Conservation (phyloP, 257 asterid genomes). For the Nicotiana obtusifolia region DNA sequence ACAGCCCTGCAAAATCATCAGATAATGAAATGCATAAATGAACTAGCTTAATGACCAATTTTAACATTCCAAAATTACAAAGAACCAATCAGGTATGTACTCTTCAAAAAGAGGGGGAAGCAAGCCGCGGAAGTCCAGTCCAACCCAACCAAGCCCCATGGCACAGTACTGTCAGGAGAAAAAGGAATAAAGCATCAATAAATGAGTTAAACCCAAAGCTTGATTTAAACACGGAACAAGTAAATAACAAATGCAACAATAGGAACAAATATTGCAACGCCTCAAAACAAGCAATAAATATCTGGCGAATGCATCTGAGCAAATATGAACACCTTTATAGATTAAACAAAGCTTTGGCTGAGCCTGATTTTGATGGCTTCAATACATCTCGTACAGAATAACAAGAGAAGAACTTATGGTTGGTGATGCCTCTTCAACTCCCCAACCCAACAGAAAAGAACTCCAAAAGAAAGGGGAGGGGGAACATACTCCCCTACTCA, state of each 20-base stretch:
- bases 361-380: not conserved
- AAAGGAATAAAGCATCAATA: constrained; percentile 12
- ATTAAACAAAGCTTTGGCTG: not conserved
- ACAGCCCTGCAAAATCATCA: constrained; percentile 62
- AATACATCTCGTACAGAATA: not conserved
- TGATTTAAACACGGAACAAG: not conserved
- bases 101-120: constrained; percentile 99
- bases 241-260: not conserved
- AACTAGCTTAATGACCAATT: constrained; percentile 13
- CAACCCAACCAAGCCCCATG: constrained; percentile 97
- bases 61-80: constrained; percentile 4
- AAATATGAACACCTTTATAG: not conserved
- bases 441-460: not conserved
- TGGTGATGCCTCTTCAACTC: not conserved
- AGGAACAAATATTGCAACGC: not conserved
- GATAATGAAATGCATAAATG: constrained; percentile 11
- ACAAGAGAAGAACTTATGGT: not conserved
- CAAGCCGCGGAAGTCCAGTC: constrained; percentile 90
- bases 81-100: constrained; percentile 33
- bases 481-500: not conserved
- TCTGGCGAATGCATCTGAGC: not conserved
- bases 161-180: constrained; percentile 73
- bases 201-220: not conserved
- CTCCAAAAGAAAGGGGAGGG: not conserved
- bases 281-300: not conserved